Evolutionary conservation across 2,329 filamentous ascomycete genomes (phyloP), one percentile per base, ranked within the genome.

Genomic region (Xylaria polymorpha): DNA sequence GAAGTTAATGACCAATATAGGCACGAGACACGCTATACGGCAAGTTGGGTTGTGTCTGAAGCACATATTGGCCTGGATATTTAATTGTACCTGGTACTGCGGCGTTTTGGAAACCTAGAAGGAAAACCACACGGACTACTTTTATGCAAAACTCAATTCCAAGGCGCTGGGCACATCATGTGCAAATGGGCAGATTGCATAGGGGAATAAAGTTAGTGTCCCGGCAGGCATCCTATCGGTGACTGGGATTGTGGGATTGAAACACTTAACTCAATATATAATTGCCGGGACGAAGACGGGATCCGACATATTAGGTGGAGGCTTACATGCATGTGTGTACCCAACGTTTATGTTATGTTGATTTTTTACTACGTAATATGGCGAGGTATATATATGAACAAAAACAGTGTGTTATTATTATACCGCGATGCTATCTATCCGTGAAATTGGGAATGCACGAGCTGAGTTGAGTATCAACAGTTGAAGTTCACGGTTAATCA

Each of bases 31-130:
- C 14, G 48, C 22, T 50, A 12, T 29, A 50, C 25, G 46, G 14
- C 48, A 25, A 43, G 37, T 4, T 8, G 10, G 12, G 12, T 39
- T 22, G 14, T 35, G 2, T 41, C 22, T 37, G 3, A 25, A 22
- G 8, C 9, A 37, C 18, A 7, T 43, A 15, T 32, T 22, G 35
- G n/a, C 18, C 12, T 39, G 18, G 25, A 32, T 51, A 32, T 51
- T 51, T 51, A 15, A 12, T 32, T 53, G 53, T 20, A 41, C 15
- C 25, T 14, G n/a, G n/a, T 22, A n/a, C 18, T 35, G 37, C 22
- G 18, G 55, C 46, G 46, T 61, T 59, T 37, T 32, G 37, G 39
- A 55, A 60, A 43, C 29, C 12, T 25, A 39, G 22, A 43, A 59
- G 8, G 44, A 18, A 41, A 14, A 48, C 6, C 20, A 48, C 25